A percentile compares a stretch with the other conserved stretches of the same genome.
phyloP scores from a whole-genome alignment of 2,329 filamentous ascomycete genomes.

The Monosporascus cannonballus region DNA sequence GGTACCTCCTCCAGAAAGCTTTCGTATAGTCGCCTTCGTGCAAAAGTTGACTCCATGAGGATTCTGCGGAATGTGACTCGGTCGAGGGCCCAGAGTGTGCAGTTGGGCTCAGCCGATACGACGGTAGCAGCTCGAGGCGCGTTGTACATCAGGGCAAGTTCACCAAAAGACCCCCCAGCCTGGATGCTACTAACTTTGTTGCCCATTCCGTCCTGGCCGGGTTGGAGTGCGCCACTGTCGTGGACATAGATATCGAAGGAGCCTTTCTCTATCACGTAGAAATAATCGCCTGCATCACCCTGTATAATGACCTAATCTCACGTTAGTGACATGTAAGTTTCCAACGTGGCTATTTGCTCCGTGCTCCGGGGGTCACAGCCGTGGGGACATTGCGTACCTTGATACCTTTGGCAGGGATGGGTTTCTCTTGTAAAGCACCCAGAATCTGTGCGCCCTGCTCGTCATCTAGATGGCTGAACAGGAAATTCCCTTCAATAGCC shows the following conservation, averaged over 20 bases:
- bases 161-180: slow-evolving; percentile 89
- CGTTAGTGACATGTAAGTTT: slow-evolving; percentile 14
- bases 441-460: slow-evolving; percentile 85
- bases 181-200: slow-evolving; percentile 75
- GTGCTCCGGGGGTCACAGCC: background rate
- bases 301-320: slow-evolving; percentile 78
- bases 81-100: slow-evolving; percentile 89
- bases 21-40: slow-evolving; percentile 93
- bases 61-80: slow-evolving; percentile 96
- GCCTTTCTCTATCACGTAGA: slow-evolving; percentile 93
- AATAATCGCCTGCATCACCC: slow-evolving; percentile 93
- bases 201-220: slow-evolving; percentile 77
- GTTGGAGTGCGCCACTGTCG: slow-evolving; percentile 65
- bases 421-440: slow-evolving; percentile 87
- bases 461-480: slow-evolving; percentile 92
- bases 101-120: slow-evolving; percentile 69
- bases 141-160: slow-evolving; percentile 98
- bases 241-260: slow-evolving; percentile 91
- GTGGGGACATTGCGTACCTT: slow-evolving; percentile 41
- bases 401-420: slow-evolving; percentile 83
- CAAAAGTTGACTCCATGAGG: slow-evolving; percentile 96
- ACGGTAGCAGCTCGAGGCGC: slow-evolving; percentile 93
- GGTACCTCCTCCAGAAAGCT: slow-evolving; percentile 93
- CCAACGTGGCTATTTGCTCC: background rate
- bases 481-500: slow-evolving; percentile 83